A percentile compares a stretch with the other conserved stretches of the same genome.
Evolutionary conservation across 169 alveolate species (phyloP).

Genomic region (Babesia caballi): DNA sequence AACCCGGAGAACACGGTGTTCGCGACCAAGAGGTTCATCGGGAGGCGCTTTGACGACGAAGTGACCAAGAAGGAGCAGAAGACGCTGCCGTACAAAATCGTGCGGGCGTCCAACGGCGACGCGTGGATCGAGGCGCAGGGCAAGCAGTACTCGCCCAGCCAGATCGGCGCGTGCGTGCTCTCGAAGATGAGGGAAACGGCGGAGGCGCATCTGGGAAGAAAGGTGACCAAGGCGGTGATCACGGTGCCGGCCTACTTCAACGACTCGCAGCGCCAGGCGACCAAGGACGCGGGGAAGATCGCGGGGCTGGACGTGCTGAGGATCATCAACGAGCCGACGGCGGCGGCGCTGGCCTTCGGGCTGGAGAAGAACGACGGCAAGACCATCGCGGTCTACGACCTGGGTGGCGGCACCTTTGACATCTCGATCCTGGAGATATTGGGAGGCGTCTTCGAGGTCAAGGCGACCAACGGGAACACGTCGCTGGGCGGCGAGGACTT

Average conservation of each 20-base stretch:
- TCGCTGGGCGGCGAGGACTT: constrained; percentile 99
- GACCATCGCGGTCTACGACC: constrained; percentile 88
- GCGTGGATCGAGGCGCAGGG: constrained; percentile 98
- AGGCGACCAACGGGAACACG: constrained; percentile 98
- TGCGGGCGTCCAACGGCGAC: constrained; percentile 94
- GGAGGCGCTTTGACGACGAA: constrained; percentile 94
- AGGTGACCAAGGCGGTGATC: constrained; percentile 93
- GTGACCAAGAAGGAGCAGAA: constrained; percentile 95
- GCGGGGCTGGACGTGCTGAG: constrained; percentile 93
- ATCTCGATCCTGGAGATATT: constrained; percentile 95
- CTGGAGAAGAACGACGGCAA: constrained; percentile 93
- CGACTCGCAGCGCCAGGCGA: constrained; percentile 95
- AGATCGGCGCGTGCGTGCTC: constrained; percentile 94
- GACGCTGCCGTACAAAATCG: constrained; percentile 94
- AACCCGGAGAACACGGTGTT: constrained; percentile 95
- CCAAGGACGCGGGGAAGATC: constrained; percentile 96
- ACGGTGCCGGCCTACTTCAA: constrained; percentile 96
- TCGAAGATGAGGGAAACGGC: constrained; percentile 96
- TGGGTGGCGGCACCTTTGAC: constrained; percentile 99
- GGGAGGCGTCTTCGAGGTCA: constrained; percentile 98
- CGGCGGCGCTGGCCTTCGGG: constrained; percentile 99
- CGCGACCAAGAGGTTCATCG: constrained; percentile 95
- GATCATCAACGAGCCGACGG: constrained; percentile 99
- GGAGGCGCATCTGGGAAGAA: constrained; percentile 91
- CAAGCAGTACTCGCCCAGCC: constrained; percentile 93